Base-by-base conservation (phyloP, 768 basidiomycete species). In the Amanita muscaria region DNA sequence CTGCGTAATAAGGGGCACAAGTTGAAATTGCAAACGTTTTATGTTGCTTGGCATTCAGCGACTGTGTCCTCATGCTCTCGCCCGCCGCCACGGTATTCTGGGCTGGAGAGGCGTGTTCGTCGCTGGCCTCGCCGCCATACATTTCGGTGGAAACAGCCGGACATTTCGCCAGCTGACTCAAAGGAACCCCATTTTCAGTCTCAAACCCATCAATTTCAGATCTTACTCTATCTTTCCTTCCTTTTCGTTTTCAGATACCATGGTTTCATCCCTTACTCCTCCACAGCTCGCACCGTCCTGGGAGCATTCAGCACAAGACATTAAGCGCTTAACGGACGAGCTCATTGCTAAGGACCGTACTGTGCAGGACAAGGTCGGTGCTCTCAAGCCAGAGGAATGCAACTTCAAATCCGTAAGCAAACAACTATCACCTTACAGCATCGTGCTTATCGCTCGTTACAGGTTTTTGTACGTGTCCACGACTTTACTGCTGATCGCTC, bases 391-490 rank as follows among this genome's bases (percentile, higher is more conserved):
- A 5, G 67, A 75, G 46, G 71, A 78, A 36, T 78, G 77, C 56
- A 78, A 67, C 50, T 88, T 84, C 51, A 67, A 78, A 49, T 78
- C 81, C 30, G 87, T 85, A 51, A 56, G 78, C 62, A 14, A 12
- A 27, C 4, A 30, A 19, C n/a, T 6, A 15, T 11, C 38, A 27
- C 19, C 37, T 25, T 27, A 16, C 33, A 29, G 32, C 12, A 23
- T 14, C 27, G 21, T 40, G 44, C 48, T 52, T 9, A 51, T 35
- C 32, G 5, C 33, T 19, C 46, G 12, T 46, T 36, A 52, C 16
- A 87, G 84, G 84, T 87, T 18, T 85, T 86, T 56, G 84, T 88
- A 64, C 68, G 83, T 74, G 11, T n/a, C 29, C 30, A 9, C 24
- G 7, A 27, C 35, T 22, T 40, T 36, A 16, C 33, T n/a, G n/a